These are phyloP conservation scores for Sclerotinia sclerotiorum DNA, from an alignment of 2,329 filamentous ascomycete genomes.

Conservation along the genomic window DNA sequence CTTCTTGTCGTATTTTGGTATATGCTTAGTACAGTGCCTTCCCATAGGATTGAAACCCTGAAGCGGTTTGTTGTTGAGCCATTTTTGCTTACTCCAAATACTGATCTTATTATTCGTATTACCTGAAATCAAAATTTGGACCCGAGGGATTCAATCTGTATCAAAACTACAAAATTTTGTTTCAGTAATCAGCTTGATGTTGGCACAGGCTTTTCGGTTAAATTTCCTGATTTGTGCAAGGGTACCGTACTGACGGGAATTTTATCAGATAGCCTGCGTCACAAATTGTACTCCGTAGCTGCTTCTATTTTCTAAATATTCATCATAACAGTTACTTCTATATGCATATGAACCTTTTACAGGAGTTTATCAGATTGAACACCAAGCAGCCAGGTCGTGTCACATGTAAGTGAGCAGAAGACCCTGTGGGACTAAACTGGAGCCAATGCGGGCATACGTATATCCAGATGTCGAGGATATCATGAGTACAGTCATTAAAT, in stretches of 20 bases:
- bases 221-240: not conserved
- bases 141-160: too few relatives aligned
- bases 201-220: not conserved
- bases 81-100: not conserved
- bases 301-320: not conserved
- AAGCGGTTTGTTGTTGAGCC: not conserved
- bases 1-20: not conserved
- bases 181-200: not conserved
- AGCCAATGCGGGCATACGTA: not conserved
- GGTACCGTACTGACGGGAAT: not conserved
- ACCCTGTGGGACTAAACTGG: not conserved
- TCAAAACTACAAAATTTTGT: too few relatives aligned
- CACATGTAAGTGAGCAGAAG: not conserved
- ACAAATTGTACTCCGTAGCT: not conserved
- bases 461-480: too few relatives aligned
- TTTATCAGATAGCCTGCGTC: not conserved
- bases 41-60: not conserved
- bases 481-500: too few relatives aligned
- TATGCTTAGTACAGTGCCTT: not conserved
- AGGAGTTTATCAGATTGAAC: not conserved
- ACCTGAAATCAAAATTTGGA: not conserved
- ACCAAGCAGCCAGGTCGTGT: not conserved
- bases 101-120: not conserved
- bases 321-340: not conserved
- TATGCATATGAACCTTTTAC: conserved; percentile 1